A percentile compares a stretch with the other conserved stretches of the same genome.
These are phyloP conservation scores for Ophiocordyceps unilateralis DNA, from an alignment of 2,329 filamentous ascomycete genomes.

Conservation along the genomic window DNA sequence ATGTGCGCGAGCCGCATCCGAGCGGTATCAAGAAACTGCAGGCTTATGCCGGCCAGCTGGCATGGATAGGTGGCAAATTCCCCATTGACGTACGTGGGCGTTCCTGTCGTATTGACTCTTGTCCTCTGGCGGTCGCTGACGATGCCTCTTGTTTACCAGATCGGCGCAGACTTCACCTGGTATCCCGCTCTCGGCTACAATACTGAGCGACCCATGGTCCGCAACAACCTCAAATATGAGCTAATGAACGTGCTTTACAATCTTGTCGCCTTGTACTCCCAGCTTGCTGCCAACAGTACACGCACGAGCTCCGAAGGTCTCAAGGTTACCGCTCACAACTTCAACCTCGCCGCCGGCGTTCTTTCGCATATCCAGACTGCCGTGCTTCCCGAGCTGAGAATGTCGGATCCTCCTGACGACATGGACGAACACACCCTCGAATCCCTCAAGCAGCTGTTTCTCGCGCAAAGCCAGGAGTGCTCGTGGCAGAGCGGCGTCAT, in stretches of 20 bases:
- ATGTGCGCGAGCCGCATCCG: conserved; percentile 71
- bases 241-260: conserved; percentile 89
- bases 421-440: conserved; percentile 85
- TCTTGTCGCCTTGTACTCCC: conserved; percentile 80
- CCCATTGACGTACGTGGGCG: conserved; percentile 57
- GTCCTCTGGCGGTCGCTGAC: neutral
- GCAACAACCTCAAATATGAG: conserved; percentile 60
- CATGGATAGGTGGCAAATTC: conserved; percentile 90
- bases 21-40: conserved; percentile 82
- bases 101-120: neutral
- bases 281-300: conserved; percentile 70
- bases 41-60: conserved; percentile 77
- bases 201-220: conserved; percentile 50
- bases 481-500: conserved; percentile 97
- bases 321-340: conserved; percentile 78
- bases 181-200: conserved; percentile 89
- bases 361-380: conserved; percentile 59
- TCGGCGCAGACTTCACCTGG: conserved; percentile 92
- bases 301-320: conserved; percentile 65
- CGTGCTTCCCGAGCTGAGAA: conserved; percentile 67
- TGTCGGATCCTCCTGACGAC: conserved; percentile 73
- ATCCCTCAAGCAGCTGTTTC: conserved; percentile 63
- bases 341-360: conserved; percentile 73
- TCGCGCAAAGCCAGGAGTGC: conserved; percentile 91
- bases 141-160: conserved; percentile 30